Conservation (phyloP, 1,284 basidiomycete species). For the Rugiboletus extremiorientalis region DNA sequence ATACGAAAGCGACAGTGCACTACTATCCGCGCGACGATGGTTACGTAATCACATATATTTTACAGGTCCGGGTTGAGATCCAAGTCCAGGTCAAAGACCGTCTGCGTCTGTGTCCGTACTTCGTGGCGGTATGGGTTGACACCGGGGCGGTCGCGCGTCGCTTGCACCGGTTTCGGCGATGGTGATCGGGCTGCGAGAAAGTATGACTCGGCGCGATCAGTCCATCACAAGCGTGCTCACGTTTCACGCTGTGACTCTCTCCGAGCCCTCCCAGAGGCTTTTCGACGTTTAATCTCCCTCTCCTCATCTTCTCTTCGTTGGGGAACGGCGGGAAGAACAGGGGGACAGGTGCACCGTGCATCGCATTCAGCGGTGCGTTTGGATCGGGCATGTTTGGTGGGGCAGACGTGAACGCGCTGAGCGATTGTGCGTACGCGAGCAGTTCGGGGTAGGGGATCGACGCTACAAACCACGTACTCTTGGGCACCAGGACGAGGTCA, state of each 20-base stretch:
- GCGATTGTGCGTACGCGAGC: conserved; percentile 75
- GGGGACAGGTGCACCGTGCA: conserved; percentile 68
- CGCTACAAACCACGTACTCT: conserved; percentile 40
- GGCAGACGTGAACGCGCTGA: conserved; percentile 80
- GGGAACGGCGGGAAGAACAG: conserved; percentile 84
- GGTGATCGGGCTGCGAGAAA: conserved; percentile 42
- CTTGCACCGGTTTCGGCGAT: conserved; percentile 52
- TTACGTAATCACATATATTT: conserved; percentile 32
- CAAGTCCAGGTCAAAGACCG: conserved; percentile 71
- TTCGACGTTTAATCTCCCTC: conserved; percentile 73
- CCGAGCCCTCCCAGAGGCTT: conserved; percentile 72
- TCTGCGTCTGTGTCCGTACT: conserved; percentile 54
- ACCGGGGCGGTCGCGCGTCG: conserved; percentile 48
- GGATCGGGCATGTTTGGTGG: conserved; percentile 79
- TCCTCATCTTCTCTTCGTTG: conserved; percentile 84
- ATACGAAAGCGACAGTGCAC: conserved; percentile 17
- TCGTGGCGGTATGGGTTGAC: conserved; percentile 71
- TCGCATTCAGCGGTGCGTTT: conserved; percentile 36
- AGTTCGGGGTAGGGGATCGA: conserved; percentile 79
- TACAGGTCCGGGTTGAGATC: conserved; percentile 77
- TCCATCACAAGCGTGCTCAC: conserved; percentile 42
- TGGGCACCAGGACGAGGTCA: neutral
- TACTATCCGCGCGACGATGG: neutral
- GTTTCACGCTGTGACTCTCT: conserved; percentile 75
- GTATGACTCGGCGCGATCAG: neutral